phyloP scores from a whole-genome alignment of 257 asterid genomes.

The Voacanga thouarsii region DNA sequence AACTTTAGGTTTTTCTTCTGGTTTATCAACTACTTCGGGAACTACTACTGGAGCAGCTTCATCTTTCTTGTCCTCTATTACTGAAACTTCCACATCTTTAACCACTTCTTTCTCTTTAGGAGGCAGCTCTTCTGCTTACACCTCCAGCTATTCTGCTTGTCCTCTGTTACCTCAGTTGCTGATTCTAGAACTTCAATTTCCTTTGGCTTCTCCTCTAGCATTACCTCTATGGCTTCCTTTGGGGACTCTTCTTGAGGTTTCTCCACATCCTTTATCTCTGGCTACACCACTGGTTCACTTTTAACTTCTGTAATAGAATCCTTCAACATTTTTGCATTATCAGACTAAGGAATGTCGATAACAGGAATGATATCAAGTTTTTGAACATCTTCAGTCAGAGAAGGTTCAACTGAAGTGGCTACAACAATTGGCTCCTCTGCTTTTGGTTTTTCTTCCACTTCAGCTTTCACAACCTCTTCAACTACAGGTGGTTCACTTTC shows the following conservation, averaged over 20 bases:
- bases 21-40: slow-evolving; percentile 35
- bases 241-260: slow-evolving; percentile 20
- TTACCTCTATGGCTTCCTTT: slow-evolving; percentile 23
- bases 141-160: slow-evolving; percentile 26
- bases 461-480: slow-evolving; percentile 17
- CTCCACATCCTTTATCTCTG: slow-evolving; percentile 21
- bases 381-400: slow-evolving; percentile 18
- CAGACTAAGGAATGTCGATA: slow-evolving; percentile 12
- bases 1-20: slow-evolving; percentile 22
- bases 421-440: slow-evolving; percentile 20
- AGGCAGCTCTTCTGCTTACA: slow-evolving; percentile 23
- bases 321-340: slow-evolving; percentile 12
- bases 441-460: slow-evolving; percentile 21
- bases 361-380: slow-evolving; percentile 31
- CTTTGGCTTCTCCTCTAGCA: slow-evolving; percentile 24
- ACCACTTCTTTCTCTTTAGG: slow-evolving; percentile 20
- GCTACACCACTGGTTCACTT: slow-evolving; percentile 22
- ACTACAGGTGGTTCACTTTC: slow-evolving; percentile 16
- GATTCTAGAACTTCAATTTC: slow-evolving; percentile 24
- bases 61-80: slow-evolving; percentile 17
- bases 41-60: slow-evolving; percentile 21
- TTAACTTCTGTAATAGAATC: slow-evolving; percentile 17
- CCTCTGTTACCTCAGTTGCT: slow-evolving; percentile 22
- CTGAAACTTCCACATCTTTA: slow-evolving; percentile 29
- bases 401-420: slow-evolving; percentile 13